Evolutionary conservation across 1,139 yeast species (phyloP).

Genomic region (Zygosaccharomyces pseudobailii): DNA sequence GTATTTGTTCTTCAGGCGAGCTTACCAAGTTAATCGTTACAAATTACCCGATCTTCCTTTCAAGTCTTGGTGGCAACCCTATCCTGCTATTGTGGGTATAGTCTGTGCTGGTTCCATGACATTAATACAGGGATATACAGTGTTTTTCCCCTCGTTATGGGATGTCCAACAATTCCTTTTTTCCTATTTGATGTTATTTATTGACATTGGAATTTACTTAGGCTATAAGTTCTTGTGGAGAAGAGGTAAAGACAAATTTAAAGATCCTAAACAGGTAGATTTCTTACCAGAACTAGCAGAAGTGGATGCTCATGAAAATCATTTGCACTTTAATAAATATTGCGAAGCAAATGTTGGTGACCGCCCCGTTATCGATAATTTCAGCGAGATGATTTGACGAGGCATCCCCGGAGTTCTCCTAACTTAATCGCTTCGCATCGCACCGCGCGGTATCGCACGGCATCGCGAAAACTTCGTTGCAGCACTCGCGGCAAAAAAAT

Average conservation of each 20-base stretch:
- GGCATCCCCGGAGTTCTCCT: neutral
- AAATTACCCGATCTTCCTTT: slow-evolving; percentile 54
- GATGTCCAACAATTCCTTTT: slow-evolving; percentile 54
- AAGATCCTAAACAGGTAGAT: slow-evolving; percentile 50
- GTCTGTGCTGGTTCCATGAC: slow-evolving; percentile 50
- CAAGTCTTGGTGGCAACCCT: slow-evolving; percentile 54
- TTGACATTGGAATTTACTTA: slow-evolving; percentile 53
- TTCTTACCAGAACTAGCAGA: slow-evolving; percentile 51
- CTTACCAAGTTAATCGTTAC: slow-evolving; percentile 54
- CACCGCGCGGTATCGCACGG: neutral
- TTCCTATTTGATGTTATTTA: slow-evolving; percentile 61
- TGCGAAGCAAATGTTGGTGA: slow-evolving; percentile 6
- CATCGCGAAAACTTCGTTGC: neutral
- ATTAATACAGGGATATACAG: slow-evolving; percentile 61
- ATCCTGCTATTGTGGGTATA: slow-evolving; percentile 47
- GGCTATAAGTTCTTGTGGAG: slow-evolving; percentile 51
- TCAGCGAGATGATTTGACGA: neutral
- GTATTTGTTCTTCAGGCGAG: slow-evolving; percentile 60
- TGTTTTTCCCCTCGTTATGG: slow-evolving; percentile 66
- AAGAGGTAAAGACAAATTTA: slow-evolving; percentile 44
- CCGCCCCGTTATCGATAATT: neutral
- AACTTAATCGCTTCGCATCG: neutral
- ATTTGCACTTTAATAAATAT: slow-evolving; percentile 20
- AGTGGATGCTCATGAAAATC: slow-evolving; percentile 50
- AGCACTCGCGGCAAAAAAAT: neutral